Conservation (phyloP, 495 filamentous ascomycete species). For the Aspergillus homomorphus region DNA sequence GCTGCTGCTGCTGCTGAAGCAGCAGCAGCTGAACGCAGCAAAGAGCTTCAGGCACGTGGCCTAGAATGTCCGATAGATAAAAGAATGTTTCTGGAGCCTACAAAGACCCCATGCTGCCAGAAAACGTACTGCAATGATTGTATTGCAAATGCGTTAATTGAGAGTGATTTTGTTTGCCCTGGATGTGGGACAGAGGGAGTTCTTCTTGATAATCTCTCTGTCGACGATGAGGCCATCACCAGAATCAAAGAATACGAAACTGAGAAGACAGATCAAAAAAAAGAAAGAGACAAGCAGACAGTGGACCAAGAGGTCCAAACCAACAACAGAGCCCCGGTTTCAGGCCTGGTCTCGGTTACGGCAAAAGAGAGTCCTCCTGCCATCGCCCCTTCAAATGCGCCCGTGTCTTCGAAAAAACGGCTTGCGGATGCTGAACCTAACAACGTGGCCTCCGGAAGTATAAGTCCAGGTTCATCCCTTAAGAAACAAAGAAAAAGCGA, state of each 20-base stretch:
- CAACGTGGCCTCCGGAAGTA: slow-evolving; percentile 15
- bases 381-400: slow-evolving; percentile 32
- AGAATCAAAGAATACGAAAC: slow-evolving; percentile 79
- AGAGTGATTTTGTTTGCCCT: slow-evolving; percentile 95
- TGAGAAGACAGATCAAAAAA: slow-evolving; percentile 59
- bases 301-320: slow-evolving; percentile 23
- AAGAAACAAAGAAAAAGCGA: slow-evolving; percentile 38
- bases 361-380: slow-evolving; percentile 17
- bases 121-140: slow-evolving; percentile 98
- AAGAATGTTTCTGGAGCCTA: slow-evolving; percentile 93
- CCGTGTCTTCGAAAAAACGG: slow-evolving; percentile 64
- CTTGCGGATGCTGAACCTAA: slow-evolving; percentile 70
- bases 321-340: slow-evolving; percentile 30
- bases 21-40: slow-evolving; percentile 66
- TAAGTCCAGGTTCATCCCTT: slow-evolving; percentile 18
- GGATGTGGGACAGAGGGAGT: slow-evolving; percentile 86
- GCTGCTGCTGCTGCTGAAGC: slow-evolving; percentile 72
- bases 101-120: slow-evolving; percentile 96
- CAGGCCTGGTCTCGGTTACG: slow-evolving; percentile 11
- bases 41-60: slow-evolving; percentile 78
- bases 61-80: slow-evolving; percentile 94
- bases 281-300: slow-evolving; percentile 60
- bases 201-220: slow-evolving; percentile 82
- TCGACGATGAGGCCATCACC: slow-evolving; percentile 70
- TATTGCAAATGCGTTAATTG: slow-evolving; percentile 95